phyloP scores from a whole-genome alignment of 495 filamentous ascomycete species.

The Neurospora intermedia region DNA sequence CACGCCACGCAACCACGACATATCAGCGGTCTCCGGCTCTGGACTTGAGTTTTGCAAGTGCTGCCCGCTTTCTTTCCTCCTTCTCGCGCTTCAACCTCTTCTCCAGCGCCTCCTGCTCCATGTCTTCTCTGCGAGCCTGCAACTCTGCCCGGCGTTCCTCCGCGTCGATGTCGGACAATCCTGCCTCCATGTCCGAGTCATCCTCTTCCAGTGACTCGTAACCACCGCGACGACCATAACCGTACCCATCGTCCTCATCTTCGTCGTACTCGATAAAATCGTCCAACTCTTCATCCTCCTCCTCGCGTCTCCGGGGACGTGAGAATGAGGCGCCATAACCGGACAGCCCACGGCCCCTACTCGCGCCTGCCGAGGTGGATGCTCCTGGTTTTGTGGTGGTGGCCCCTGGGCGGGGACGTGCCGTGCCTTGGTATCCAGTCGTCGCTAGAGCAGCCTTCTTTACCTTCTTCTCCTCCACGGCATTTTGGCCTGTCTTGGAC shows the following conservation, averaged over 20 bases:
- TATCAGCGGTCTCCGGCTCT: conserved; percentile 10
- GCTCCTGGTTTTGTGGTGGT: conserved; percentile 16
- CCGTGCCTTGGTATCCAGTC: conserved; percentile 47
- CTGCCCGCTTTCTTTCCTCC: conserved; percentile 29
- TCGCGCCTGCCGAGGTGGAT: conserved; percentile 10
- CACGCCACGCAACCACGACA: background rate
- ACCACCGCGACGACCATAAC: conserved; percentile 15
- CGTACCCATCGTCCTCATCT: conserved; percentile 32
- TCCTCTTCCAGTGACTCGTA: conserved; percentile 22
- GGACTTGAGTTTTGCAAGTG: conserved; percentile 7
- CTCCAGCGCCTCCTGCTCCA: conserved; percentile 34
- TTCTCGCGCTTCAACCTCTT: conserved; percentile 34
- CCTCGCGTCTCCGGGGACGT: conserved; percentile 35
- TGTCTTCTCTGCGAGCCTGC: conserved; percentile 42
- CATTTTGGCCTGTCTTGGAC: conserved; percentile 10
- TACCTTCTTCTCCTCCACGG: conserved; percentile 37
- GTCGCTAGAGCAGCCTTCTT: conserved; percentile 48
- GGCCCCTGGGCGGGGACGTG: conserved; percentile 33
- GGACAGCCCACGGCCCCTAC: conserved; percentile 13
- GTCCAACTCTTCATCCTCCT: conserved; percentile 44
- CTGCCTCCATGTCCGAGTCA: conserved; percentile 54
- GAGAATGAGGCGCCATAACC: conserved; percentile 15
- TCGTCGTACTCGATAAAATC: conserved; percentile 47
- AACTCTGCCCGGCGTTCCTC: conserved; percentile 43
- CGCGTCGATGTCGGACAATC: conserved; percentile 45